Percentiles rank a stretch among this genome's conserved stretches.
Conservation (phyloP, 768 basidiomycete genomes). For the Amanita molliuscula region DNA sequence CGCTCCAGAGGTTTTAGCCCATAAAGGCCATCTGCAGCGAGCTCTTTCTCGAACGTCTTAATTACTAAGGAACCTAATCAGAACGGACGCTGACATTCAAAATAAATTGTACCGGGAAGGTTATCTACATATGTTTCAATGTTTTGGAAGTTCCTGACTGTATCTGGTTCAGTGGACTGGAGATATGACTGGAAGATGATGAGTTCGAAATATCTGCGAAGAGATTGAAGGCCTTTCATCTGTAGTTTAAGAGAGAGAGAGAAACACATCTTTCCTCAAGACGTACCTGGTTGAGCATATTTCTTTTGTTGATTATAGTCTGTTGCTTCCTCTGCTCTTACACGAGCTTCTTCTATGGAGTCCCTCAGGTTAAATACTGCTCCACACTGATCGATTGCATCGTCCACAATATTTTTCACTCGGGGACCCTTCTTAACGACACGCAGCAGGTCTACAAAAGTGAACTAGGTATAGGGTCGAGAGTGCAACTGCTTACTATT, state of each 20-base stretch:
- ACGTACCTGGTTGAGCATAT: slow-evolving; percentile 61
- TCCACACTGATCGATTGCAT: slow-evolving; percentile 79
- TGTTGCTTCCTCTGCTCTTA: slow-evolving; percentile 65
- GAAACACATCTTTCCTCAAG: background rate
- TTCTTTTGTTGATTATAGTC: slow-evolving; percentile 60
- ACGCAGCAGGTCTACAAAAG: slow-evolving; percentile 56
- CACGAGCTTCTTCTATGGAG: slow-evolving; percentile 74
- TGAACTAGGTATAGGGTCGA: slow-evolving; percentile 2
- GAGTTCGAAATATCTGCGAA: slow-evolving; percentile 78
- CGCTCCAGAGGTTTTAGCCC: slow-evolving; percentile 78
- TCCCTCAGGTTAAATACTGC: slow-evolving; percentile 80
- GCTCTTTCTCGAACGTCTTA: slow-evolving; percentile 89
- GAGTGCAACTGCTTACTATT: slow-evolving; percentile 47
- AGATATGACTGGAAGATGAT: slow-evolving; percentile 88
- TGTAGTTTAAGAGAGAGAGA: background rate
- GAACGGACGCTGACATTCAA: background rate
- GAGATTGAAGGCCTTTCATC: slow-evolving; percentile 57
- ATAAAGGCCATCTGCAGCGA: slow-evolving; percentile 66
- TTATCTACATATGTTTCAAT: slow-evolving; percentile 79
- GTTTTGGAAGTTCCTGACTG: slow-evolving; percentile 59
- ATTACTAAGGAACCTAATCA: slow-evolving; percentile 46
- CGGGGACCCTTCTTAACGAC: slow-evolving; percentile 80
- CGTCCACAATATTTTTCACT: slow-evolving; percentile 81
- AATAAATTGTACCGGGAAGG: slow-evolving; percentile 57
- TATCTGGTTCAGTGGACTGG: slow-evolving; percentile 73